These are phyloP conservation scores for Sutorius eximius DNA, from an alignment of 1,284 basidiomycete species.

Conservation along the genomic window DNA sequence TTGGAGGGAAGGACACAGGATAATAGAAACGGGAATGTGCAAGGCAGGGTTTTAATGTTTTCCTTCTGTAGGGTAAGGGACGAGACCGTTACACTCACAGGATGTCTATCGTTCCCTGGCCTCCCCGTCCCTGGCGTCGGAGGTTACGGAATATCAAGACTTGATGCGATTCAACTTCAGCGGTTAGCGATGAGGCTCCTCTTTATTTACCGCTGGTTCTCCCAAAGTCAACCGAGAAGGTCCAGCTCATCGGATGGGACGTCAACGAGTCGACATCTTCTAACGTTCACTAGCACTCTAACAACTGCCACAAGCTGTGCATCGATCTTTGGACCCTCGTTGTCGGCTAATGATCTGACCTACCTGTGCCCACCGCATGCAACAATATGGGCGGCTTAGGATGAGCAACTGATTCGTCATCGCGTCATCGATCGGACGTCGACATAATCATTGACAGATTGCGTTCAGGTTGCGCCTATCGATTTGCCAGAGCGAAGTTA, in stretches of 20 bases:
- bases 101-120: neutral
- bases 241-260: neutral
- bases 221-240: neutral
- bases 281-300: neutral
- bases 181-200: neutral
- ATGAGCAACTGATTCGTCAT: neutral
- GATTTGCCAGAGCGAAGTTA: neutral
- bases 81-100: neutral
- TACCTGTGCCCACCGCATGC: neutral
- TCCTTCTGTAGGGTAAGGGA: neutral
- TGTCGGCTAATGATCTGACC: neutral
- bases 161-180: neutral
- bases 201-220: neutral
- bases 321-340: neutral
- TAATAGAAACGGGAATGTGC: neutral
- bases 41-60: neutral
- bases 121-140: neutral
- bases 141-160: neutral
- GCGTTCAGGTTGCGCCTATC: neutral
- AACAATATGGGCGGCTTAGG: neutral
- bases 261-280: neutral
- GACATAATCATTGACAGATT: neutral
- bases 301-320: neutral
- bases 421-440: neutral
- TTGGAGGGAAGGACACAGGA: neutral